Percentiles rank a stretch among this genome's conserved stretches.
These are phyloP conservation scores for Xylaria intraflava DNA, from an alignment of 495 filamentous ascomycete species.

Conservation along the genomic window DNA sequence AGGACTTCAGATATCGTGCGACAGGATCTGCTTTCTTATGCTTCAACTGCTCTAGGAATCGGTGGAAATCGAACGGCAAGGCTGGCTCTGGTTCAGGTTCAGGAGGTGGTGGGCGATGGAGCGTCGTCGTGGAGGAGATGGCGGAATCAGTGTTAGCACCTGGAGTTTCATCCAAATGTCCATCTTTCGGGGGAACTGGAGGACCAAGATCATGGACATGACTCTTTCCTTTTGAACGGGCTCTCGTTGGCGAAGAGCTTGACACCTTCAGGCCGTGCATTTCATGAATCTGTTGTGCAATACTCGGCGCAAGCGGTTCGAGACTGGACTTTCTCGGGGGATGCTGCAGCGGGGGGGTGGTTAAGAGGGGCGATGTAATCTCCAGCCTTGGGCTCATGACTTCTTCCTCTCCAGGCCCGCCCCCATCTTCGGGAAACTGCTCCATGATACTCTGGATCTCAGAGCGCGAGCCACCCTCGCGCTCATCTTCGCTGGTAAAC, in stretches of 20 bases:
- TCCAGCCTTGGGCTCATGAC: constrained; percentile 78
- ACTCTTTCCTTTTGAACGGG: constrained; percentile 32
- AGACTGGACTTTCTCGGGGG: constrained; percentile 81
- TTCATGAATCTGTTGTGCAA: constrained; percentile 39
- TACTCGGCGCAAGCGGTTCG: constrained; percentile 53
- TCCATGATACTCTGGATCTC: constrained; percentile 98
- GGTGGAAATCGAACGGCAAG: constrained; percentile 94
- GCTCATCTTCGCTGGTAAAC: constrained; percentile 47
- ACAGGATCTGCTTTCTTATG: constrained; percentile 96
- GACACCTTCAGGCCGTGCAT: constrained; percentile 41
- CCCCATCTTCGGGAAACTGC: constrained; percentile 62
- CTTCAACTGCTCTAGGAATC: constrained; percentile 90
- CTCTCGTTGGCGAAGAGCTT: constrained; percentile 29
- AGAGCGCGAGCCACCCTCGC: constrained; percentile 62
- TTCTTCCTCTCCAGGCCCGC: constrained; percentile 61
- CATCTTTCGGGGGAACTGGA: constrained; percentile 47
- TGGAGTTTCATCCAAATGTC: constrained; percentile 31
- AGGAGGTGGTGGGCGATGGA: constrained; percentile 68
- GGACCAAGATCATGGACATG: constrained; percentile 40
- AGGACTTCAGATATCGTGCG: constrained; percentile 89
- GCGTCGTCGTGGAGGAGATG: constrained; percentile 45
- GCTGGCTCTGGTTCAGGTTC: constrained; percentile 84
- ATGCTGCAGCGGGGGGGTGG: constrained; percentile 53
- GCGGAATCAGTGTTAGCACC: constrained; percentile 30
- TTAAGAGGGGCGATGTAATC: constrained; percentile 61